These are phyloP conservation scores for Phlebopus sp. DNA, from an alignment of 1,284 basidiomycete species.

Conservation along the genomic window DNA sequence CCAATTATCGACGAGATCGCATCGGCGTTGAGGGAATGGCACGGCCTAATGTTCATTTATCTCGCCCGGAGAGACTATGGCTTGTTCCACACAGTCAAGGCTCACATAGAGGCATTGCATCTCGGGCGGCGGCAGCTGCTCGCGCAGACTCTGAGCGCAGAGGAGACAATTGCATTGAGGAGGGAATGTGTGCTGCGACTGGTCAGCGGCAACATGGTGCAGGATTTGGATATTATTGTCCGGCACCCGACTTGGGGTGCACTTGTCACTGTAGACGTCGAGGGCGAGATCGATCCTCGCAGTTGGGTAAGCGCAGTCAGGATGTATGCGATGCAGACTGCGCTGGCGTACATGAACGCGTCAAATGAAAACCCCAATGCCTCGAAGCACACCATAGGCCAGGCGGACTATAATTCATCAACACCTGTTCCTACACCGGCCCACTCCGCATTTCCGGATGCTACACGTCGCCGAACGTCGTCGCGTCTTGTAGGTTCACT, in stretches of 20 bases:
- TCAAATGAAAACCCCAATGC: conserved; percentile 39
- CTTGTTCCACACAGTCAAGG: conserved; percentile 83
- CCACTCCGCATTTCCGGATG: conserved; percentile 66
- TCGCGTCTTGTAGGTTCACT: conserved; percentile 51
- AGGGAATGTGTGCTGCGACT: conserved; percentile 87
- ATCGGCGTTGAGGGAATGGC: conserved; percentile 94
- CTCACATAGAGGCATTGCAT: conserved; percentile 90
- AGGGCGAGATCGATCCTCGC: conserved; percentile 69
- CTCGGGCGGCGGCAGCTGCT: conserved; percentile 87
- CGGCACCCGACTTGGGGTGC: conserved; percentile 90
- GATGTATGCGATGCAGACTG: conserved; percentile 86
- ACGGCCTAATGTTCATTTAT: conserved; percentile 88
- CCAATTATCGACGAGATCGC: conserved; percentile 98
- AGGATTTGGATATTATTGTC: conserved; percentile 93
- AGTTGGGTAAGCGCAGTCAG: conserved; percentile 85
- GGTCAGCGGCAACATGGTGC: conserved; percentile 88
- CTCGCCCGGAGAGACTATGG: conserved; percentile 87
- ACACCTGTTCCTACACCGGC: conserved; percentile 57
- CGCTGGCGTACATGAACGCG: conserved; percentile 78
- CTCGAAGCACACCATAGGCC: conserved; percentile 35
- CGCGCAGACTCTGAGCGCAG: conserved; percentile 82
- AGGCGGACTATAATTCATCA: conserved; percentile 41
- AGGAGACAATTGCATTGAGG: conserved; percentile 82
- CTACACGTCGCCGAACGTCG: conserved; percentile 42
- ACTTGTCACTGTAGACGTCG: conserved; percentile 81